Base-by-base conservation (phyloP, 139 green algal species). In the Pleodorina starrii region DNA sequence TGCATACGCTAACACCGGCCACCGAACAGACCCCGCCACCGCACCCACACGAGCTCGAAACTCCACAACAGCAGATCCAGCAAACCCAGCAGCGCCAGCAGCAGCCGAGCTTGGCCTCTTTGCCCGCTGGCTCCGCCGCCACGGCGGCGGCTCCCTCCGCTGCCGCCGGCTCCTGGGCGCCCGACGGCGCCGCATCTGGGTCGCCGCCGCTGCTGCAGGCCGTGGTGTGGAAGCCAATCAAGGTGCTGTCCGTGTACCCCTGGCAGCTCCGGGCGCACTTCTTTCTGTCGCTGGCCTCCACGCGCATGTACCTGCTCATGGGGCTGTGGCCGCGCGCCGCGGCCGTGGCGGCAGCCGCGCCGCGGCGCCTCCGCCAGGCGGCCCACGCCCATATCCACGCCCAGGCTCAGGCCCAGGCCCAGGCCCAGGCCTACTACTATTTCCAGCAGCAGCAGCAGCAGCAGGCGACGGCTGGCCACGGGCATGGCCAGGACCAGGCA, bases 211-310 rank as follows among this genome's bases (percentile, higher is more conserved):
- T 88, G 46, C 66, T 88, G 43, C 82, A 88, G 82, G 63, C 82
- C 19, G 44, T 88, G 11, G 82, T 88, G 5, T 88, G 82, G 82
- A 63, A 88, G 82, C 82, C 51, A 16, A 21, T 43, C 44, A 88
- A 88, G 82, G 82, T 88, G 63, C 46, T 88, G 6, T 79, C 82
- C 11, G 38, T 88, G n/a, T 88, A 80, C 43, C 82, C 82, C n/a
- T 88, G 82, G 82, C 82, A 88, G 60, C 82, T 88, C 25, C 82
- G 82, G 6, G 63, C 82, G 35, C 82, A 88, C 43, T 88, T 88
- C n/a, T 88, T 88, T 44, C 68, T 88, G 32, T 88, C 82, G 2
- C 63, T 88, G 1, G 44, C 82, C 63, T 88, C 63, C n/a, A 88
- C 82, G 0, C 63, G 82, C 32, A 48, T 88, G 44, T 88, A 88